These are phyloP conservation scores for Scedosporium dehoogii DNA, from an alignment of 2,329 filamentous ascomycete species.

Conservation along the genomic window DNA sequence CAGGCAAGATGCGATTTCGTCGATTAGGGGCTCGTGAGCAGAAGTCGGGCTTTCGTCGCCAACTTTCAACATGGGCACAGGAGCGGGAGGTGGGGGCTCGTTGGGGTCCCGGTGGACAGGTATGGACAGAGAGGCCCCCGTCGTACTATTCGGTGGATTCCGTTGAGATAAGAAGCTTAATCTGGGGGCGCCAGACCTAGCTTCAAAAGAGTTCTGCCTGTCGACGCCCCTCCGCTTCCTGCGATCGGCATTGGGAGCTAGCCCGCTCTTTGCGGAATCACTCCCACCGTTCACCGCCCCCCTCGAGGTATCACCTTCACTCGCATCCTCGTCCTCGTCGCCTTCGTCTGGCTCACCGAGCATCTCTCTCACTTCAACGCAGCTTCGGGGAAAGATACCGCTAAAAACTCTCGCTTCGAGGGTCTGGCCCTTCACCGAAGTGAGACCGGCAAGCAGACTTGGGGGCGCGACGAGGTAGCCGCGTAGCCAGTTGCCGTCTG, in stretches of 20 bases:
- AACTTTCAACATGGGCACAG: slow-evolving; percentile 94
- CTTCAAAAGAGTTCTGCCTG: slow-evolving; percentile 7
- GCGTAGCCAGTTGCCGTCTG: slow-evolving; percentile 84
- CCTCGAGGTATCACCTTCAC: slow-evolving; percentile 20
- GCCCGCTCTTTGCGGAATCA: slow-evolving; percentile 46
- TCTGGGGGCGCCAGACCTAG: slow-evolving; percentile 1
- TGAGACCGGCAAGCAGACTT: slow-evolving; percentile 83
- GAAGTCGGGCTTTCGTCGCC: slow-evolving; percentile 94
- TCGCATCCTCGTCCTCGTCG: slow-evolving; percentile 30
- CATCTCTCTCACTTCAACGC: slow-evolving; percentile 89
- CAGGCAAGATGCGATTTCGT: slow-evolving; percentile 94
- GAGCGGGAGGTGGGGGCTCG: slow-evolving; percentile 71
- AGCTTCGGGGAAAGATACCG: slow-evolving; percentile 93
- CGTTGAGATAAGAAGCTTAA: slow-evolving; percentile 9
- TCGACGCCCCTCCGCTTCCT: slow-evolving; percentile 21
- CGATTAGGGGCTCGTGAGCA: slow-evolving; percentile 78
- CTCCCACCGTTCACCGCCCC: slow-evolving; percentile 12
- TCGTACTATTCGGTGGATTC: slow-evolving; percentile 28
- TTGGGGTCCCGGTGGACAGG: slow-evolving; percentile 51
- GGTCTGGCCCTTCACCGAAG: slow-evolving; percentile 82
- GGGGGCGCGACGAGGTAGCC: slow-evolving; percentile 93
- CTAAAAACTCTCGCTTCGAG: slow-evolving; percentile 94
- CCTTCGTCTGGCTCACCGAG: slow-evolving; percentile 61
- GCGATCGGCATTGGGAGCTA: slow-evolving; percentile 27
- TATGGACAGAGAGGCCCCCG: slow-evolving; percentile 31